Evolutionary conservation across 768 basidiomycete species (phyloP), one percentile per base, ranked within the genome.

Genomic region (Lactarius hatsudake): DNA sequence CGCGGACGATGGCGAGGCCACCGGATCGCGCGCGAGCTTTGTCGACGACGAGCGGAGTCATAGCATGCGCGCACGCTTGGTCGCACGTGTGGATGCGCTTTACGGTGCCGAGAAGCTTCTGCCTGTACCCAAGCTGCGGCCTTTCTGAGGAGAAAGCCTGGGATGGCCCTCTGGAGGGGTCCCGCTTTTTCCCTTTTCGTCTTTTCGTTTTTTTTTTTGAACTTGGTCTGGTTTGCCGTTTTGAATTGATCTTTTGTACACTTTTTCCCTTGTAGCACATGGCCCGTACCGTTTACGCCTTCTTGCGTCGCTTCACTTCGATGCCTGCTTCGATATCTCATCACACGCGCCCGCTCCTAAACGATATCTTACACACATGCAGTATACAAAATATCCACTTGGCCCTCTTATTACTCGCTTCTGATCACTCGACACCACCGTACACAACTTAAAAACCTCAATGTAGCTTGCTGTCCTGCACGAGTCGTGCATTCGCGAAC

Each of bases 101-200:
- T 64, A 65, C n/a, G 55, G 58, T 15, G 20, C 28, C 3, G 58
- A 62, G 58, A 63, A 61, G 10, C 20, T 62, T 4, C 63, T 63
- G 2, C 65, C 61, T 5, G 69, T 71, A 18, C 69, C 71, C 48
- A 67, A 55, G 53, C 36, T 71, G 51, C 57, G 43, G 54, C 63
- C 56, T 26, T 64, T 60, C 43, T 68, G 45, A 64, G 4, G 2
- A 10, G 5, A 23, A 15, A 17, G 28, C 48, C 28, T 12, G 10
- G 45, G 45, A n/a, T 48, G 45, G 23, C 54, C 18, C 18, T 30
- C 51, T 54, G 51, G 23, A 18, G 6, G 15, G 30, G 28, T 20
- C 26, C 32, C 12, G 28, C 54, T 9, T 56, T 56, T 56, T 18
- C 26, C 8, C 17, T 55, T 55, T 5, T 18, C 8, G 5, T 4